Evolutionary conservation across 2,329 filamentous ascomycete species (phyloP).

Genomic region (Cladophialophora bantiana): DNA sequence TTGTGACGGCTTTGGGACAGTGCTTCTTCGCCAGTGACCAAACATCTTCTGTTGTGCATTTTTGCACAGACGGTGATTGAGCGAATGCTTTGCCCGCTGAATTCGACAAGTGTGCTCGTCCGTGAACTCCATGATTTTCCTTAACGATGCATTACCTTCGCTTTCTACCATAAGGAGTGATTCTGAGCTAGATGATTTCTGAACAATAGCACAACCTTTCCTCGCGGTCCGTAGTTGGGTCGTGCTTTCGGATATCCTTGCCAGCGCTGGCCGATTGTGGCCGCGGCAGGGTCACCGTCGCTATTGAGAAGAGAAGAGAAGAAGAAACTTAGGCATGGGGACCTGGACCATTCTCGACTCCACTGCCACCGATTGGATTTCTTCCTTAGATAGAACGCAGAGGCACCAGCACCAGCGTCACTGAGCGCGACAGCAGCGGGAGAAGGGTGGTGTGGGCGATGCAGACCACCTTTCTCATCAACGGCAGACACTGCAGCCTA

Average conservation of each 20-base stretch:
- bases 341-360: background rate
- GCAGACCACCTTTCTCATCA: background rate
- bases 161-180: background rate
- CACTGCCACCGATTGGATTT: background rate
- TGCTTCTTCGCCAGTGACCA: background rate
- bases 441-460: background rate
- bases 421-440: background rate
- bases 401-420: background rate
- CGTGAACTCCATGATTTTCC: background rate
- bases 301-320: background rate
- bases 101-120: background rate
- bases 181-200: background rate
- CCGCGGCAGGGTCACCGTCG: background rate
- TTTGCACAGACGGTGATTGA: background rate
- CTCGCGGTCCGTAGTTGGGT: background rate
- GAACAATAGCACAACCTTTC: background rate
- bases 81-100: background rate
- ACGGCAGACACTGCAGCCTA: background rate
- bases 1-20: background rate
- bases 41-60: background rate
- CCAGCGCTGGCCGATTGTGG: background rate
- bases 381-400: background rate
- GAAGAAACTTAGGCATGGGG: background rate
- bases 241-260: background rate
- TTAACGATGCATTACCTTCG: background rate